These are phyloP conservation scores for Effrenium voratum DNA, from an alignment of 73 alveolate genomes.

Conservation along the genomic window DNA sequence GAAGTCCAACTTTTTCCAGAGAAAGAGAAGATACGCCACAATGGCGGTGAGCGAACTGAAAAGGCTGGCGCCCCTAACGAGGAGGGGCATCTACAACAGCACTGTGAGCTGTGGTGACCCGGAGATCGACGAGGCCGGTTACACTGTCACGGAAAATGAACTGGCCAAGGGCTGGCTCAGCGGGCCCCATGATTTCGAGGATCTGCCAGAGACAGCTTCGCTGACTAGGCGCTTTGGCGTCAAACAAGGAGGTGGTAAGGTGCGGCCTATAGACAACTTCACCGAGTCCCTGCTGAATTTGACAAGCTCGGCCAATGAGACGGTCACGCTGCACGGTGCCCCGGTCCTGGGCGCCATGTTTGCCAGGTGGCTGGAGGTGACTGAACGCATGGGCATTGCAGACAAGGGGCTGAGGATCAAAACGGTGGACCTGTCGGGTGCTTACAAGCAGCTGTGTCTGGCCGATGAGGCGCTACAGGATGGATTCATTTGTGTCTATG, in stretches of 20 bases:
- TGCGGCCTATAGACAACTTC: slow-evolving; percentile 12
- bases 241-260: no score
- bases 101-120: background rate
- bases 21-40: no score
- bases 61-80: background rate
- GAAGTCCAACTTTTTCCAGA: no score
- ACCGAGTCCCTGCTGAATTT: background rate
- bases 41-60: background rate
- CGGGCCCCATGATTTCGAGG: background rate
- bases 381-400: no score
- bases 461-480: no score
- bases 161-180: background rate
- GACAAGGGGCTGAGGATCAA: no score
- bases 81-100: background rate
- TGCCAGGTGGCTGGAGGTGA: background rate
- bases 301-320: background rate
- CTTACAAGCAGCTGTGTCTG: no score
- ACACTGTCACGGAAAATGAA: background rate
- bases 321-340: background rate
- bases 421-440: no score
- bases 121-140: background rate
- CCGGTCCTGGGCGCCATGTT: background rate
- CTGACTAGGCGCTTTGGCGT: background rate
- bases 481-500: no score
- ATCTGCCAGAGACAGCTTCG: background rate